Percentiles rank a stretch among this genome's conserved stretches.
phyloP scores from a whole-genome alignment of 2,329 filamentous ascomycete genomes.

The Dactylonectria macrodidyma region DNA sequence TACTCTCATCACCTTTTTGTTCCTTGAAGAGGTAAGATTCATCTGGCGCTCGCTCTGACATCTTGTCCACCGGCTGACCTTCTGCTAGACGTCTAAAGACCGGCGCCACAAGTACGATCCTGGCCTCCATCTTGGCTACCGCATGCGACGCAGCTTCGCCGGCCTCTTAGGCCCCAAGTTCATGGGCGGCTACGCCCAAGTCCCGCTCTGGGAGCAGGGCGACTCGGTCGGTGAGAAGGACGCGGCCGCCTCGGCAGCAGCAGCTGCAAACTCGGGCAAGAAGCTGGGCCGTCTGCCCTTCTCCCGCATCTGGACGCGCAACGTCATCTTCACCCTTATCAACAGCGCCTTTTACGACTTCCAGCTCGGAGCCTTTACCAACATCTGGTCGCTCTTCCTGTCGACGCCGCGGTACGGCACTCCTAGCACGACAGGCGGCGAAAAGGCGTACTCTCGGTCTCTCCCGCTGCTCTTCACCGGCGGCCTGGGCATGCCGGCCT shows the following conservation, averaged over 20 bases:
- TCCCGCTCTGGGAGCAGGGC: slow-evolving; percentile 41
- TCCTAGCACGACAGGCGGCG: slow-evolving; percentile 50
- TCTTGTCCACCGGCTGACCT: neutral
- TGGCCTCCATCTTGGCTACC: slow-evolving; percentile 56
- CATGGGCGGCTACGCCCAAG: slow-evolving; percentile 50
- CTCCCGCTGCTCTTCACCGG: slow-evolving; percentile 72
- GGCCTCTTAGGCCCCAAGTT: slow-evolving; percentile 48
- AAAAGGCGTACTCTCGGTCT: slow-evolving; percentile 46
- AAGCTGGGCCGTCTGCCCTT: slow-evolving; percentile 52
- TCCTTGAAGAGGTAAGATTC: slow-evolving; percentile 73
- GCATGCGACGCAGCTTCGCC: slow-evolving; percentile 50
- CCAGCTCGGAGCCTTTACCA: slow-evolving; percentile 78
- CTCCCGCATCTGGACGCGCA: slow-evolving; percentile 62
- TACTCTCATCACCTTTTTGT: slow-evolving; percentile 70
- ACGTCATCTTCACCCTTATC: slow-evolving; percentile 68
- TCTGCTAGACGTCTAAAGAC: slow-evolving; percentile 60
- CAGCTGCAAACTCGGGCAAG: slow-evolving; percentile 27
- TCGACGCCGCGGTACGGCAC: slow-evolving; percentile 70
- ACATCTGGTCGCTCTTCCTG: slow-evolving; percentile 79
- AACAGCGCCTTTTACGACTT: slow-evolving; percentile 79
- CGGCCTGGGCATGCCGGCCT: slow-evolving; percentile 76
- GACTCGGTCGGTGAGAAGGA: slow-evolving; percentile 32
- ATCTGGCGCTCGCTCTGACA: neutral
- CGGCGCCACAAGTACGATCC: slow-evolving; percentile 62
- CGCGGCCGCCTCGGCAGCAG: neutral